Evolutionary conservation across 2,329 filamentous ascomycete species (phyloP).

Genomic region (Parafenestella ontariensis): DNA sequence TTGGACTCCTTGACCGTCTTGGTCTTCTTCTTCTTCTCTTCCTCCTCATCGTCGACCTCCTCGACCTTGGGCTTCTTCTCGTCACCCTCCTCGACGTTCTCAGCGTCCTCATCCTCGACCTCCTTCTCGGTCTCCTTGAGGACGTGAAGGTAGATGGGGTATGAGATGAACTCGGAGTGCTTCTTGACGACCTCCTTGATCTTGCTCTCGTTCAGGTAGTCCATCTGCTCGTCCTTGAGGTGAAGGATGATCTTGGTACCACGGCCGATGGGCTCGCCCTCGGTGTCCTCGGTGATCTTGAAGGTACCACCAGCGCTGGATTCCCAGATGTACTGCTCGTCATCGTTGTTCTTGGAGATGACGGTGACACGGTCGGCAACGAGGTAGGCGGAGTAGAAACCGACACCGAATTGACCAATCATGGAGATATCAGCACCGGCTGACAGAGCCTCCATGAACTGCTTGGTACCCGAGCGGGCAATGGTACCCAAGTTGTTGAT

Average conservation of each 20-base stretch:
- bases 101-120: constrained; percentile 90
- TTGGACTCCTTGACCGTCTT: constrained; percentile 99
- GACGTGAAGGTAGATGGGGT: constrained; percentile 99
- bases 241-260: constrained; percentile 98
- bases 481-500: constrained; percentile 99
- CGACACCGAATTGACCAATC: constrained; percentile 99
- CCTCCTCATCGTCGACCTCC: constrained; percentile 87
- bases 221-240: constrained; percentile 98
- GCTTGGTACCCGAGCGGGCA: constrained; percentile 98
- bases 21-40: constrained; percentile 93
- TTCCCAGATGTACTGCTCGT: constrained; percentile 99
- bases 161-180: constrained; percentile 99
- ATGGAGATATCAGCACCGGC: constrained; percentile 99
- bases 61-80: constrained; percentile 97
- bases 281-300: constrained; percentile 87
- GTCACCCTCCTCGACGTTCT: constrained; percentile 72
- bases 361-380: constrained; percentile 96
- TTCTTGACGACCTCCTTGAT: constrained; percentile 99
- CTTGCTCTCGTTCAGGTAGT: constrained; percentile 98
- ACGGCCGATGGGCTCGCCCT: constrained; percentile 88
- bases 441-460: constrained; percentile 99
- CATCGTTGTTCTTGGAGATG: constrained; percentile 98
- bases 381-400: constrained; percentile 99
- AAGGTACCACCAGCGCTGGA: constrained; percentile 97
- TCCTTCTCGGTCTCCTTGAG: constrained; percentile 99